Conservation (phyloP, 2,329 filamentous ascomycete genomes). For the Ambrosiella xylebori region DNA sequence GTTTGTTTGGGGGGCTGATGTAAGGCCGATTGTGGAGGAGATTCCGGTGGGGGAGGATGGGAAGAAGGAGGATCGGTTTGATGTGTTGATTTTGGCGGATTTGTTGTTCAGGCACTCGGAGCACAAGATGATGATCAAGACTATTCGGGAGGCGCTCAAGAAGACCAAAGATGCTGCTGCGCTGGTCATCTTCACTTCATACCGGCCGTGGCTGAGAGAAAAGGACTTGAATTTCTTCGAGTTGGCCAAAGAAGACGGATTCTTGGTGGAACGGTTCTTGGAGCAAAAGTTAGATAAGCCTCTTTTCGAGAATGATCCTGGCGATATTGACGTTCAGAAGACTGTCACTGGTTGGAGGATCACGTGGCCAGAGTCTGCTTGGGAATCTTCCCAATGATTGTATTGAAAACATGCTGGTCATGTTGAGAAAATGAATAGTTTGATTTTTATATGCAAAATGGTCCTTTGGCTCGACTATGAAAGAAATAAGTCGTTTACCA, state of each 20-base stretch:
- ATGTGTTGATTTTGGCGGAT: constrained; percentile 73
- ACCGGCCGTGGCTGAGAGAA: constrained; percentile 74
- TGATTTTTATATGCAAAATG: background rate
- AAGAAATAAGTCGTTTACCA: background rate
- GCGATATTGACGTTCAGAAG: constrained; percentile 62
- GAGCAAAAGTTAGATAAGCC: constrained; percentile 71
- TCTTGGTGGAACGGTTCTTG: constrained; percentile 61
- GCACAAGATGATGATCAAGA: constrained; percentile 59
- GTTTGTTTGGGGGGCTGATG: constrained; percentile 66
- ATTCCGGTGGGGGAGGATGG: constrained; percentile 24
- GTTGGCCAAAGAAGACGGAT: constrained; percentile 49
- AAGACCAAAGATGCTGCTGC: constrained; percentile 40
- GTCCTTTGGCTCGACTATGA: background rate
- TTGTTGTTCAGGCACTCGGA: constrained; percentile 83
- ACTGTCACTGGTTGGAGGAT: constrained; percentile 69
- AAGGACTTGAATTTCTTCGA: constrained; percentile 82
- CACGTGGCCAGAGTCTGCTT: constrained; percentile 37
- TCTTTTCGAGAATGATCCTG: constrained; percentile 78
- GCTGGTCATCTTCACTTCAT: constrained; percentile 86
- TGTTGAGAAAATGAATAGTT: background rate
- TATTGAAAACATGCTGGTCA: background rate
- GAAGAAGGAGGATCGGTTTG: constrained; percentile 35
- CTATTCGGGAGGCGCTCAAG: constrained; percentile 50
- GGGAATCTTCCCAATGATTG: background rate
- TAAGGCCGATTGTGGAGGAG: constrained; percentile 38